Evolutionary conservation across 1,284 basidiomycete genomes (phyloP).

Genomic region (Malassezia slooffiae): DNA sequence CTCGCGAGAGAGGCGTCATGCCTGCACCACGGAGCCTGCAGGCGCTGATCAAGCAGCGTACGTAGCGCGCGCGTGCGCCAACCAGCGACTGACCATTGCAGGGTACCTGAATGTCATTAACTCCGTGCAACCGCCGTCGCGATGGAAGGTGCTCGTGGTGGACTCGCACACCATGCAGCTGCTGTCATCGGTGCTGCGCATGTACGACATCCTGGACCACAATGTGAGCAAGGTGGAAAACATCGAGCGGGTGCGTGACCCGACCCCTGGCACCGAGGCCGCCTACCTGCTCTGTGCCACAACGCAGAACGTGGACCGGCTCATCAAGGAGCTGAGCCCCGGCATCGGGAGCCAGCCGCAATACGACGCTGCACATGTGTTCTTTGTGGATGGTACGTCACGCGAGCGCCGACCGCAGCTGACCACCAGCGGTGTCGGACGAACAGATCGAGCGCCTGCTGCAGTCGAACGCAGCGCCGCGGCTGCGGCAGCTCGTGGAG

Average conservation of each 20-base stretch:
- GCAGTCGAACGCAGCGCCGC: conserved; percentile 36
- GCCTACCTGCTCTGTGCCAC: conserved; percentile 85
- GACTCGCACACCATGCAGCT: conserved; percentile 81
- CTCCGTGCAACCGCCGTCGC: conserved; percentile 39
- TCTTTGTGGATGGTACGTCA: conserved; percentile 83
- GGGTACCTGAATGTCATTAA: conserved; percentile 37
- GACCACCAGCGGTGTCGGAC: conserved; percentile 27
- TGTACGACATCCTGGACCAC: conserved; percentile 51
- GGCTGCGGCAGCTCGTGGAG: conserved; percentile 40
- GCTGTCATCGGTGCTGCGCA: conserved; percentile 74
- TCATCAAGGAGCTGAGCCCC: conserved; percentile 53
- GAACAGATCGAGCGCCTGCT: conserved; percentile 36
- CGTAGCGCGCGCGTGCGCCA: background rate
- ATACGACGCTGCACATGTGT: conserved; percentile 79
- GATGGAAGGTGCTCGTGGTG: conserved; percentile 93
- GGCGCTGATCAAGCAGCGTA: conserved; percentile 15
- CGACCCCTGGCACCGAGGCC: conserved; percentile 34
- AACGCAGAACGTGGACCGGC: conserved; percentile 77
- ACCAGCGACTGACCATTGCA: too few relatives aligned
- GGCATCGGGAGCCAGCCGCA: conserved; percentile 48
- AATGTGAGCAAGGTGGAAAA: conserved; percentile 42
- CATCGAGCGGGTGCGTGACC: conserved; percentile 34
- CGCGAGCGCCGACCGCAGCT: background rate
- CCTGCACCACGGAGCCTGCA: too few relatives aligned
- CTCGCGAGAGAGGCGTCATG: too few relatives aligned